Evolutionary conservation across 108 stramenopile genomes (phyloP).

Genomic region (Discostella pseudostelligera): DNA sequence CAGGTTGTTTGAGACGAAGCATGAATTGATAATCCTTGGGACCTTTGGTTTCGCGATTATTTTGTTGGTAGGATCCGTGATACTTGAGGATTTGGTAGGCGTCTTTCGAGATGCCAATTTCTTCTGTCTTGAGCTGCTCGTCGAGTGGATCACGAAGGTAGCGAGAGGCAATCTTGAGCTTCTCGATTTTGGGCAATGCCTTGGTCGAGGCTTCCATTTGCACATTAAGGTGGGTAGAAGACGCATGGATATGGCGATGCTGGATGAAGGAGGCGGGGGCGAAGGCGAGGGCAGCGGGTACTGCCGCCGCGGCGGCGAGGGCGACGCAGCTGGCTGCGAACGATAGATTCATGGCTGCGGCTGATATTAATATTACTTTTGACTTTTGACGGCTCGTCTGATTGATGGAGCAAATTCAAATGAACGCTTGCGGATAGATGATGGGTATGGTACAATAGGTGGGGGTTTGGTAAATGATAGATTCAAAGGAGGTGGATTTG

Average conservation of each 20-base stretch:
- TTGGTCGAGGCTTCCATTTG: slow-evolving; percentile 72
- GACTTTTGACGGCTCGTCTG: no score
- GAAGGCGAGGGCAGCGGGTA: slow-evolving; percentile 14
- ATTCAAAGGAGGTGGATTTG: neutral
- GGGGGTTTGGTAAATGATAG: no score
- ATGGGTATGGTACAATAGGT: no score
- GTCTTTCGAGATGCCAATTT: slow-evolving; percentile 83
- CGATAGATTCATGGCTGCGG: slow-evolving; percentile 28
- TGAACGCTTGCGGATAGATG: no score
- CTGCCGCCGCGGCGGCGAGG: slow-evolving; percentile 2
- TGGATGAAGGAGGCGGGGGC: slow-evolving; percentile 16
- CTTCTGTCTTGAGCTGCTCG: slow-evolving; percentile 73
- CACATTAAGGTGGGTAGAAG: slow-evolving; percentile 47
- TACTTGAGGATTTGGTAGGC: slow-evolving; percentile 95
- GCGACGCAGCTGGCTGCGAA: slow-evolving; percentile 15
- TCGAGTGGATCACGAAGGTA: slow-evolving; percentile 72
- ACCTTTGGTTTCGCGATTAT: slow-evolving; percentile 83
- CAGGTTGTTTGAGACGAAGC: slow-evolving; percentile 97
- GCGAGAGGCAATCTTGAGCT: slow-evolving; percentile 63
- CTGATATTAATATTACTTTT: no score
- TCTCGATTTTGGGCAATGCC: slow-evolving; percentile 78
- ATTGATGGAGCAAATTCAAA: no score
- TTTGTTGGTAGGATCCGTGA: slow-evolving; percentile 98
- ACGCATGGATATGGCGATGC: slow-evolving; percentile 1
- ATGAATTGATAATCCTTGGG: slow-evolving; percentile 97